Evolutionary conservation across 805 yeast species (phyloP).

Genomic region (Cyberlindnera saturnus): DNA sequence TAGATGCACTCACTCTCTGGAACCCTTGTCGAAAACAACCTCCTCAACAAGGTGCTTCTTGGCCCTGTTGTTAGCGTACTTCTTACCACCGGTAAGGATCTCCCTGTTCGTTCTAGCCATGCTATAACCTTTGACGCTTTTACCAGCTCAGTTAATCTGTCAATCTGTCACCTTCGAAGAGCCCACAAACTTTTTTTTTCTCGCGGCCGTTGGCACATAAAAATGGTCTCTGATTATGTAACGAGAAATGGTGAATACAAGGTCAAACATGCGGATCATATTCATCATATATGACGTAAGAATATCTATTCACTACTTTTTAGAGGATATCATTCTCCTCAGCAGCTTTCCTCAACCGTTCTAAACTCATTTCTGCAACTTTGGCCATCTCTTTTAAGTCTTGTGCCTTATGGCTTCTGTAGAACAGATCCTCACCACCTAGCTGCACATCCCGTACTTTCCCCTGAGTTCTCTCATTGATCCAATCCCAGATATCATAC

Average conservation of each 20-base stretch:
- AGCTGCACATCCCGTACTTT: background rate
- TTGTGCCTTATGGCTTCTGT: conserved; percentile 15
- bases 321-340: no score
- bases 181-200: background rate
- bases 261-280: no score
- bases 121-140: background rate
- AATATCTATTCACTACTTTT: no score
- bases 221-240: no score
- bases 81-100: conserved; percentile 81
- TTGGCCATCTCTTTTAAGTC: conserved; percentile 20
- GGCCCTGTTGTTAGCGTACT: conserved; percentile 63
- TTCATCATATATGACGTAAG: no score
- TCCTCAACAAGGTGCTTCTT: conserved; percentile 71
- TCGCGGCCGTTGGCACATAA: no score
- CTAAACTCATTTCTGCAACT: conserved; percentile 17
- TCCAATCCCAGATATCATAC: conserved; percentile 26
- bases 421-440: background rate
- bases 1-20: conserved; percentile 41
- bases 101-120: conserved; percentile 56
- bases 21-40: conserved; percentile 74
- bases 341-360: conserved; percentile 3
- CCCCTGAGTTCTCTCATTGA: conserved; percentile 13
- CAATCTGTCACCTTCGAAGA: background rate
- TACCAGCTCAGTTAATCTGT: conserved; percentile 13
- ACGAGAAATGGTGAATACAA: no score